Evolutionary conservation across 2,329 filamentous ascomycete genomes (phyloP), one percentile per base, ranked within the genome.

Genomic region (Fusarium armeniacum): DNA sequence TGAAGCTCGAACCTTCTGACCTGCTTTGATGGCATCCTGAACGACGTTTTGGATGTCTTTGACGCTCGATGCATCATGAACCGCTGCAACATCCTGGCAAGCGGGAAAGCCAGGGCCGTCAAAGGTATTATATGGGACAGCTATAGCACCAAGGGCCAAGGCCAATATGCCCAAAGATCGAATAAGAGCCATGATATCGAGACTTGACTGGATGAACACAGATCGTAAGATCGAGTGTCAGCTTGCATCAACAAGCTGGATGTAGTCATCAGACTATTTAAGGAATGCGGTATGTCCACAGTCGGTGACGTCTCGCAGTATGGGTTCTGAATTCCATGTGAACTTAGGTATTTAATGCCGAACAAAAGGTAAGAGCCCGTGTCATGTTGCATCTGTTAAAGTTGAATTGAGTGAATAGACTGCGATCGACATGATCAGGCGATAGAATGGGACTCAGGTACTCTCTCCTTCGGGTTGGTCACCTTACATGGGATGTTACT

Each of bases 41-140:
- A 61, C 58, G 0, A 41, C 30, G 8, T 50, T 43, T 30, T 59
- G 58, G 1, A 61, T 61, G n/a, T 61, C 58, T 4, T 43, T 61
- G n/a, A 61, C n/a, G 15, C 54, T 61, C 5, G 35, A 50, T 0
- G 58, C 58, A 22, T 61, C 54, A 1, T 59, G 43, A 2, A 61
- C 43, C 0, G 43, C 36, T 0, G 54, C 40, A 1, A 61, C 58
- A 1, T 59, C 33, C 11, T 61, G 32, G 4, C 58, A 61, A 4
- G 58, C 58, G 26, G 58, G 58, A 2, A 61, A 61, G 1, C 54
- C 58, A 0, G 35, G n/a, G 1, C 58, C 58, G 4, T 61, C 58
- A 3, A 61, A 61, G 6, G 58, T 61, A 18, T 61, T 59, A 8
- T 59, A 61, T 13, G 54, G 36, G 0, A 43, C 12, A 9, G 54